Evolutionary conservation across 202 grass and related monocot genomes (phyloP).

Genomic region (Hordeum pubiflorum): DNA sequence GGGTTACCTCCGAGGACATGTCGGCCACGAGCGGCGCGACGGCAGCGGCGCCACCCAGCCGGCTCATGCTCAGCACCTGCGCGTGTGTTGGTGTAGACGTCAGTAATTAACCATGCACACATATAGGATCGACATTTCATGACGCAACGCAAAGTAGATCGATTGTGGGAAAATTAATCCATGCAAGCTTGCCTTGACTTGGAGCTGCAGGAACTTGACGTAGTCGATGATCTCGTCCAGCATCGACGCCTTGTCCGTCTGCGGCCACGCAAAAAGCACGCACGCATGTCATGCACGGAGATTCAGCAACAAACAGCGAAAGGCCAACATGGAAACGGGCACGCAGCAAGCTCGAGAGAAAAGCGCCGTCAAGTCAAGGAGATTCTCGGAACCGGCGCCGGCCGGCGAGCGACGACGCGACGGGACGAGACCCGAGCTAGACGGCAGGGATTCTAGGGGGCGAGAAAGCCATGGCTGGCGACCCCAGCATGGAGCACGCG

Average conservation of each 20-base stretch:
- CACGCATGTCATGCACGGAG: background rate
- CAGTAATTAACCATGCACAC: background rate
- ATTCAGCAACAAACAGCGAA: background rate
- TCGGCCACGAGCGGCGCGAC: slow-evolving; percentile 61
- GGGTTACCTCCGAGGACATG: slow-evolving; percentile 53
- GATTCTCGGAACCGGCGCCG: slow-evolving; percentile 1
- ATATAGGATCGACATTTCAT: background rate
- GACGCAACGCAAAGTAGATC: too few relatives aligned
- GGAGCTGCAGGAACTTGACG: slow-evolving; percentile 79
- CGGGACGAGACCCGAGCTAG: background rate
- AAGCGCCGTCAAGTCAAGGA: background rate
- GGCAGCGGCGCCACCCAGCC: slow-evolving; percentile 57
- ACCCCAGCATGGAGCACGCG: slow-evolving; percentile 19
- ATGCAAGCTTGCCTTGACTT: slow-evolving; percentile 60
- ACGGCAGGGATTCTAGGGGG: slow-evolving; percentile 32
- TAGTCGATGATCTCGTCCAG: slow-evolving; percentile 91
- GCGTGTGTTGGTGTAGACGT: slow-evolving; percentile 9
- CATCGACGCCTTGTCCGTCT: slow-evolving; percentile 87
- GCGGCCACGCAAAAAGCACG: background rate
- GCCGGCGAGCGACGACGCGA: background rate
- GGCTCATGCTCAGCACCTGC: slow-evolving; percentile 75
- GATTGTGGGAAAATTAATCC: background rate
- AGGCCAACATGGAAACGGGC: background rate
- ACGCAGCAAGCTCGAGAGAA: slow-evolving; percentile 10
- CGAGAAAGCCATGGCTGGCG: slow-evolving; percentile 8